Evolutionary conservation across 1,284 basidiomycete genomes (phyloP), one percentile per base, ranked within the genome.

Genomic region (Athelia sp.): DNA sequence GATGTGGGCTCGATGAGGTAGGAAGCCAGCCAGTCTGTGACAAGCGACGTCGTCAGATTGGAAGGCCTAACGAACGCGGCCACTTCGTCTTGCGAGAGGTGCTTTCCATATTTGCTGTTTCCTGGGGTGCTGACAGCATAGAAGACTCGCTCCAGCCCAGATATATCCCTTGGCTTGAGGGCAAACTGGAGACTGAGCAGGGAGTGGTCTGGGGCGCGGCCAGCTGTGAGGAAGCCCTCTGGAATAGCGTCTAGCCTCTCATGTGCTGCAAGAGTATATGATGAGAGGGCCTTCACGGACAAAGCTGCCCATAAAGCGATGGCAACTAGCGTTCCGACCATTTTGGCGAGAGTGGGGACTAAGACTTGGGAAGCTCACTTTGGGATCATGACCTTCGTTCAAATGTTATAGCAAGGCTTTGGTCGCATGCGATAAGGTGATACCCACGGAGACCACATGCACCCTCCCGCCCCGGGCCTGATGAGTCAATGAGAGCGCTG

Each of bases 81-180:
- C 1, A 79, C 75, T 45, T 78, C 63, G 19, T 73, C 68, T 45
- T 68, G 67, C 24, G 70, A 69, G 17, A 79, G 66, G 54, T 76
- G 74, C 43, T 69, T 62, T 24, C 78, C 75, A 54, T 79, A 79
- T 62, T 62, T 65, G 31, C 58, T 48, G 52, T 70, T 70, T 0
- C 53, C 50, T 9, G 78, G 78, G 49, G 75, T 69, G 52, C 74
- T 75, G 48, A 78, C 70, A 50, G 70, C 68, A 49, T 71, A 69
- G 35, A 78, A 62, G 1, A 65, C 54, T 8, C 61, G 54, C 23
- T 73, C 57, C 26, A 76, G 62, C 17, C 68, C 65, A 18, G 66
- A 60, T 43, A 67, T 61, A 38, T 56, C 59, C 47, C 65, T 59
- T 48, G 71, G 67, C 55, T 68, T 68, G 44, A 74, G 62, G 3